A percentile compares a stretch with the other conserved stretches of the same genome.
These are phyloP conservation scores for Eucalyptus curtisii DNA, from an alignment of 345 rosid genomes.

Conservation along the genomic window DNA sequence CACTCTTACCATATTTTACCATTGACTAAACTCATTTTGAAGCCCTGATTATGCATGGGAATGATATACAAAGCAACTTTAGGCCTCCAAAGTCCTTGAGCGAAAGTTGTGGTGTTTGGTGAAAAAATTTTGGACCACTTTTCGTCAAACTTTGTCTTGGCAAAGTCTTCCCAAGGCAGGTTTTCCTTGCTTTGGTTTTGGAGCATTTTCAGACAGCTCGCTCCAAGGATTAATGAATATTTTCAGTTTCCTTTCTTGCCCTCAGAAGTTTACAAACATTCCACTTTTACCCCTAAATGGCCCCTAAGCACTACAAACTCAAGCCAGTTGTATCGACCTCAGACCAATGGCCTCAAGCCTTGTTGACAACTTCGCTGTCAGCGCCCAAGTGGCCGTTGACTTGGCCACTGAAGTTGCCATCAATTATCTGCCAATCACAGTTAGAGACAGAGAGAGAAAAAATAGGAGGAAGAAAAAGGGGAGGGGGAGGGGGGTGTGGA, in stretches of 20 bases:
- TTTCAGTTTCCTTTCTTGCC: not conserved
- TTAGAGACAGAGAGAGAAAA: too few species aligned
- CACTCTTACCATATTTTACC: not conserved
- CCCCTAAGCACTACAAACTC: not conserved
- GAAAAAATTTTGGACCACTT: not conserved
- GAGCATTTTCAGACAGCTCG: not conserved
- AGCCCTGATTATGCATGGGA: not conserved
- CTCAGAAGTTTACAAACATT: not conserved
- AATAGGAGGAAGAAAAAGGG: too few species aligned
- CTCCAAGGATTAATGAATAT: not conserved
- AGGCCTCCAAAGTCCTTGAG: not conserved
- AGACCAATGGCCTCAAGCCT: too few species aligned
- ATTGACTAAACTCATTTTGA: not conserved
- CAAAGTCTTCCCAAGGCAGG: not conserved
- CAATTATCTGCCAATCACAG: too few species aligned
- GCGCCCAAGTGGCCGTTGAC: too few species aligned
- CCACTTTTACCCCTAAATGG: not conserved
- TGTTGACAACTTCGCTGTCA: too few species aligned
- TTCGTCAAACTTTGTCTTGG: not conserved
- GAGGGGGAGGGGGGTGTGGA: too few species aligned
- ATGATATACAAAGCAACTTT: not conserved
- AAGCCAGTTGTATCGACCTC: not conserved
- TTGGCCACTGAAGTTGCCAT: too few species aligned
- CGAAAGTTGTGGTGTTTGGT: not conserved
- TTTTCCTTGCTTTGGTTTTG: not conserved